Base-by-base conservation (phyloP, 2,329 filamentous ascomycete genomes). In the Diaporthe ampelina region DNA sequence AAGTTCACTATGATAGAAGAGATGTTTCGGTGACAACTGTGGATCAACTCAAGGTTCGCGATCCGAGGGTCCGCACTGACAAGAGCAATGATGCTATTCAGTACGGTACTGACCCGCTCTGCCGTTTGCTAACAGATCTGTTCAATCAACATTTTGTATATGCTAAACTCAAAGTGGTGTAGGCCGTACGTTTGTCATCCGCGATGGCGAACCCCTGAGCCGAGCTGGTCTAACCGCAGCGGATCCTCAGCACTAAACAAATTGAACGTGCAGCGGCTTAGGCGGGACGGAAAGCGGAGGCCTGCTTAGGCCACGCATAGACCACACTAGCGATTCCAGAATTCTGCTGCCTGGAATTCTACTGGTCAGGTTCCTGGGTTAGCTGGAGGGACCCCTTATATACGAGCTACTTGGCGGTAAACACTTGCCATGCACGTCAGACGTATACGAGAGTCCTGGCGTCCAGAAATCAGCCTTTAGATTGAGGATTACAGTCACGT, bases 361-460 rank as follows among this genome's bases (percentile, higher is more conserved):
- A 67, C 29, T 68, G 45, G 63, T 10, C 32, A 7, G 45, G 48
- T 15, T 21, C 48, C 61, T 40, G 15, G 24, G n/a, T 21, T 19
- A n/a, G 45, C 32, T 26, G 24, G 3, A 19, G 40, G 40, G 40
- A 1, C 13, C 15, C 48, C 15, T 67, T 15, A 50, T 37, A 32
- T n/a, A 40, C 63, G 45, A 50, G 13, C 32, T 11, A 13, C 32
- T 54, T 68, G 29, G 48, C 45, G 45, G 63, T 54, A 19, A 54
- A 54, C 63, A 37, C 63, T 29, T 52, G 45, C 19, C 29, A 67
- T 67, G 63, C 63, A 67, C 21, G 63, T 67, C 29, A 67, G 63
- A 52, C 21, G 1, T 67, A 67, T 52, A 67, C 63, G 63, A 67
- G 43, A 35, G 29, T n/a, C 63, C 45, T 37, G 29, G 13, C 29